Base-by-base conservation (phyloP, 2,329 filamentous ascomycete species). In the Venturia oleaginea region DNA sequence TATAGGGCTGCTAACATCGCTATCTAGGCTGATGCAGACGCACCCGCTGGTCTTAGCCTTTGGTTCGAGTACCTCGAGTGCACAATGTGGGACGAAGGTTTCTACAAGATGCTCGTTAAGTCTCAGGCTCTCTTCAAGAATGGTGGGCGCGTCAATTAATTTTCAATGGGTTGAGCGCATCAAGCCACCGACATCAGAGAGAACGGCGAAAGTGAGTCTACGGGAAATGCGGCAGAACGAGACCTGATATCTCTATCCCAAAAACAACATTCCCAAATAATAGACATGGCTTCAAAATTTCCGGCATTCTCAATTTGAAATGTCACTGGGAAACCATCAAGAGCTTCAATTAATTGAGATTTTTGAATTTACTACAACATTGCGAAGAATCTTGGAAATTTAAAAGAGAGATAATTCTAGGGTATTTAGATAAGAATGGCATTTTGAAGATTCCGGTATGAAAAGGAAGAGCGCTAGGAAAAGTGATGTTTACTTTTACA, bases 61-160 rank as follows among this genome's bases (percentile, higher is more conserved):
- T 79, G 75, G 75, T 79, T 76, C 76, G 78, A 81, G 70, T 81
- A 80, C 61, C 70, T 81, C 34, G 67, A 79, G 68, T 80, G 77
- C 65, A 71, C 76, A 3, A 70, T 71, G 17, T 81, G 74, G 69
- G 76, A 78, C 59, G 63, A 66, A 13, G 72, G 71, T 2, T 78
- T 80, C 70, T 80, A 79, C 66, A 68, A 75, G 4, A 70, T 74
- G 68, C 71, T 80, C 8, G 73, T 76, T 24, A 64, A 63, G 5
- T 24, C 62, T 17, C 62, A 51, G 46, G 59, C 32, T 4, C 15
- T n/a, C 27, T 57, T 57, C 19, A 57, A 57, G 3, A 57, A 57
- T n/a, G 51, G 27, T 10, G 51, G 51, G 8, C 51, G 51, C 4
- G 2, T 57, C 51, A 34, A 22, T 34, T n/a, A n/a, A n/a, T n/a